Evolutionary conservation across 306 rosid genomes (phyloP).

Genomic region (Prunus padus): DNA sequence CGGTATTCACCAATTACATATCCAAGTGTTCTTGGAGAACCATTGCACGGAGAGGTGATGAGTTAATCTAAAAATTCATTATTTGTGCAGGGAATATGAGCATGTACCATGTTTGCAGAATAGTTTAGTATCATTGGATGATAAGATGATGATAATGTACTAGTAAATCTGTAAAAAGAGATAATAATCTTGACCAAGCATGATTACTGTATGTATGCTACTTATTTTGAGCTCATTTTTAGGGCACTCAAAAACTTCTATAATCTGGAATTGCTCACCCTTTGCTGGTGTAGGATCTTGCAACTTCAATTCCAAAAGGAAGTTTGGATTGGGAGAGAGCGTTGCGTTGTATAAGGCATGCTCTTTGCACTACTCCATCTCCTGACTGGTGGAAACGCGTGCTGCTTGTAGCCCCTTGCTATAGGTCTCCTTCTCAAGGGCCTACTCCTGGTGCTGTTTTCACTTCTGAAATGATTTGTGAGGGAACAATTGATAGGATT

Average conservation of each 20-base stretch:
- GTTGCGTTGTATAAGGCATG: conserved; percentile 91
- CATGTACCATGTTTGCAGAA: conserved; percentile 1
- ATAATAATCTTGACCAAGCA: not conserved
- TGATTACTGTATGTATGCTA: conserved; percentile 16
- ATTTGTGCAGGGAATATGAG: conserved; percentile 11
- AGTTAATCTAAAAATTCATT: conserved; percentile 27
- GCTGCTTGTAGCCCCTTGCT: conserved; percentile 79
- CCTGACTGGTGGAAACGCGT: conserved; percentile 99
- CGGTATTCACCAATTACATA: conserved; percentile 91
- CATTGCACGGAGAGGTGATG: conserved; percentile 93
- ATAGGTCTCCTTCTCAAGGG: conserved; percentile 68
- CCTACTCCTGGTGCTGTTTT: conserved; percentile 92
- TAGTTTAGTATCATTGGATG: conserved; percentile 1
- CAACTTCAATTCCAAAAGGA: conserved; percentile 81
- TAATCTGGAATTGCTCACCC: conserved; percentile 17
- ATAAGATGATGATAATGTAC: conserved; percentile 6
- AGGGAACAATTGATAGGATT: conserved; percentile 88
- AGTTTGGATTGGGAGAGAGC: conserved; percentile 99
- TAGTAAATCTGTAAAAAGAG: not conserved
- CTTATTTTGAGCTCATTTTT: conserved; percentile 1
- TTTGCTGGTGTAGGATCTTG: conserved; percentile 65
- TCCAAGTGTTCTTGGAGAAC: conserved; percentile 97
- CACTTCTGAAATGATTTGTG: conserved; percentile 93
- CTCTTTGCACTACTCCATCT: conserved; percentile 88
- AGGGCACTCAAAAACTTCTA: conserved; percentile 9